Base-by-base conservation (phyloP, 805 yeast genomes). In the Candida easanensis region DNA sequence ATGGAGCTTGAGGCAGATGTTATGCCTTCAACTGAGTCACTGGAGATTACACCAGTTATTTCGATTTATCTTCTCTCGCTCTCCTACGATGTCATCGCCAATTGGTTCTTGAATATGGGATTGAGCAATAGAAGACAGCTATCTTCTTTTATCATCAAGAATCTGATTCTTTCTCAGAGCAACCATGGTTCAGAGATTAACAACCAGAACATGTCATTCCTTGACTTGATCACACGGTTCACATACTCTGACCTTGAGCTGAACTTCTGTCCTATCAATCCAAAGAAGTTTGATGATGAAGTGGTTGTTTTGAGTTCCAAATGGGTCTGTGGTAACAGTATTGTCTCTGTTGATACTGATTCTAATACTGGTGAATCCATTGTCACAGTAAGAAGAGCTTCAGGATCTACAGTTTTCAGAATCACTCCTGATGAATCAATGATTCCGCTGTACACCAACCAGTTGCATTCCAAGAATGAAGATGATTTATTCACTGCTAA, bases 61-160 rank as follows among this genome's bases (percentile, higher is more conserved):
- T 71, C 85, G 0, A 80, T 77, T 38, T 88, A 85, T 57, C 66
- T 83, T 22, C 65, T 76, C 20, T 68, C 80, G 1, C 64, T 84
- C 36, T 84, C 95, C 0, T 85, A 82, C 57, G 73, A 71, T 37
- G 84, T 86, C 3, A 77, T 88, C 20, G 68, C 83, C 2, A 71
- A 74, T 33, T 85, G 95, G 90, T 87, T 81, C 50, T 63, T 87
- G 52, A 77, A 81, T 43, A 73, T 88, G 58, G 71, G 72, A 15
- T 46, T 82, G 46, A 64, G 63, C n/a, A 81, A 80, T 38, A 70
- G 96, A 33, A 71, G 73, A 38, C 69, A 71, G 28, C 54, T 87
- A 28, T 76, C 84, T 1, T 73, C 87, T 2, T 88, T 78, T 54
- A 70, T 88, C 11, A 70, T 80, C 30, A 74, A 77, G 44, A 80